Percentiles rank a stretch among this genome's conserved stretches.
Conservation (phyloP, 495 filamentous ascomycete species). For the Cetradonia linearis region DNA sequence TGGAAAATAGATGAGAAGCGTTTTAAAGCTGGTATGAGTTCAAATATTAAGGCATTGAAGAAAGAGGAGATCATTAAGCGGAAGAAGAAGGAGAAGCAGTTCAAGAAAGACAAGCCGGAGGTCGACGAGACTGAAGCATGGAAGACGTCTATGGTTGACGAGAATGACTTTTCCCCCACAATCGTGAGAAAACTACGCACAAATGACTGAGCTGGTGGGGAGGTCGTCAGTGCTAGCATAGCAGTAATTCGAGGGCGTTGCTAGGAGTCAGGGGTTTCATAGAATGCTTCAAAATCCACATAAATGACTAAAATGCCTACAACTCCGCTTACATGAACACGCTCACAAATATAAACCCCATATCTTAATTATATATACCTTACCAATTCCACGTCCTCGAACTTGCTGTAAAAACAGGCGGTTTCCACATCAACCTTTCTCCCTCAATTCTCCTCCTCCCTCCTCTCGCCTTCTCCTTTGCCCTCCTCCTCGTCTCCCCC, state of each 20-base stretch:
- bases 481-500: constrained; percentile 57
- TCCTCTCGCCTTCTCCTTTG: constrained; percentile 65
- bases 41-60: not conserved
- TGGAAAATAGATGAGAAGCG: not conserved
- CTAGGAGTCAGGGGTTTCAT: not conserved
- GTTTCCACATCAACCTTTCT: constrained; percentile 81
- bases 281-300: not conserved
- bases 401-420: constrained; percentile 83
- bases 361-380: not conserved
- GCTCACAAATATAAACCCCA: not conserved
- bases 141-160: not conserved
- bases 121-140: not conserved
- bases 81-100: not conserved
- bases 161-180: too few relatives aligned
- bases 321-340: not conserved
- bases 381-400: constrained; percentile 94
- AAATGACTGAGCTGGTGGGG: not conserved
- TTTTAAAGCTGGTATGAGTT: not conserved
- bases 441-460: constrained; percentile 64
- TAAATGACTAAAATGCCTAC: not conserved
- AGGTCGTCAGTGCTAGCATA: not conserved
- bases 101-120: not conserved
- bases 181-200: not conserved
- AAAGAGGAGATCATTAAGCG: not conserved
- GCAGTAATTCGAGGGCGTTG: not conserved